phyloP scores from a whole-genome alignment of 768 basidiomycete species.

The Lactarius pseudohatsudake region DNA sequence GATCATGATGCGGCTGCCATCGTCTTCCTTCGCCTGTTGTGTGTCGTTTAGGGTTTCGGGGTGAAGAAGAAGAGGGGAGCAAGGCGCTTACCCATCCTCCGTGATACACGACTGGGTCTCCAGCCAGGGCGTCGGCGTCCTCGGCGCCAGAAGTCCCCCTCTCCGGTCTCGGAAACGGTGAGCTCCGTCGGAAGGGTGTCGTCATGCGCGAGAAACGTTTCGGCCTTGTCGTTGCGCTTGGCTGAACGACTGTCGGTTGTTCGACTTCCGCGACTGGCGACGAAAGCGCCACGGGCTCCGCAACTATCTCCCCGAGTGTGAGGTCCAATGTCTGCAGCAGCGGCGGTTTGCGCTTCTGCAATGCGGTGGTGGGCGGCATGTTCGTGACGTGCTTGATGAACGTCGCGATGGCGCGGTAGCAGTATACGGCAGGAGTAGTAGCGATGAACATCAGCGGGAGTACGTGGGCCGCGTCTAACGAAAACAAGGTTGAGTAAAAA shows the following conservation, averaged over 20 bases:
- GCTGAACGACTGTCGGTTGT: not conserved
- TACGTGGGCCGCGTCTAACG: slow-evolving; percentile 67
- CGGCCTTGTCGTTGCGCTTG: not conserved
- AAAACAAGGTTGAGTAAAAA: not conserved
- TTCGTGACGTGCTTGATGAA: slow-evolving; percentile 71
- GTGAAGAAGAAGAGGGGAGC: not conserved
- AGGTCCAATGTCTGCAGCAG: not conserved
- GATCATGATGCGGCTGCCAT: slow-evolving; percentile 59
- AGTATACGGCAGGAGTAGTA: slow-evolving; percentile 75
- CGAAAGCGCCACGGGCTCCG: not conserved
- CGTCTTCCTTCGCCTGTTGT: slow-evolving; percentile 35
- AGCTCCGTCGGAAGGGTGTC: not conserved
- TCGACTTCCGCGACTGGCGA: not conserved
- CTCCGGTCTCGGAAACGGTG: not conserved
- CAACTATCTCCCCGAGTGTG: slow-evolving; percentile 34
- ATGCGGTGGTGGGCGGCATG: slow-evolving; percentile 33
- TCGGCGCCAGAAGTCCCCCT: slow-evolving; percentile 2
- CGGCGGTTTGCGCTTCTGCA: slow-evolving; percentile 3
- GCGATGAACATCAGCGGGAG: slow-evolving; percentile 72
- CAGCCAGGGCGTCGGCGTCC: slow-evolving; percentile 44
- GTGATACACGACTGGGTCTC: slow-evolving; percentile 58
- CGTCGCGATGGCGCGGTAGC: slow-evolving; percentile 74
- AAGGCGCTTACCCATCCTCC: slow-evolving; percentile 43
- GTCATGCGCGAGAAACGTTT: not conserved
- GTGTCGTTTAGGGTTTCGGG: not conserved